Evolutionary conservation across 2,329 filamentous ascomycete species (phyloP).

Genomic region (Colletotrichum euphorbiae): DNA sequence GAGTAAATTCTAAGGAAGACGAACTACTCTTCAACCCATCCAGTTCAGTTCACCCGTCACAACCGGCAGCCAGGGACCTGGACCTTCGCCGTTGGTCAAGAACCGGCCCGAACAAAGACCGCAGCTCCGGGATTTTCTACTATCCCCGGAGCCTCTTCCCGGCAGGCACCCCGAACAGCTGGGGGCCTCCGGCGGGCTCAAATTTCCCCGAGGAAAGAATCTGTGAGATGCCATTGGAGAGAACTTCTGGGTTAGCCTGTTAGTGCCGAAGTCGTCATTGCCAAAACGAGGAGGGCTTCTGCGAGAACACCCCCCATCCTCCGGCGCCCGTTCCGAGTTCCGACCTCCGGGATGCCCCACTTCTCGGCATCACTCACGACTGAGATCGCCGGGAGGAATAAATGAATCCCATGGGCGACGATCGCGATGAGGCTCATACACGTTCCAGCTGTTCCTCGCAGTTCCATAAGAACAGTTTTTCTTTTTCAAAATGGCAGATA

Average conservation of each 20-base stretch:
- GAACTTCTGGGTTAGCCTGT: background rate
- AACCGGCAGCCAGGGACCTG: too few relatives aligned
- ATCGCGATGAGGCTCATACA: background rate
- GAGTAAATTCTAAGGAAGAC: too few relatives aligned
- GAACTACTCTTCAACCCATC: too few relatives aligned
- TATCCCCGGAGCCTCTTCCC: background rate
- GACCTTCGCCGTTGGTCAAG: background rate
- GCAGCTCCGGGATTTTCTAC: background rate
- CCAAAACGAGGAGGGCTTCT: constrained; percentile 15
- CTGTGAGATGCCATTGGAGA: constrained; percentile 6
- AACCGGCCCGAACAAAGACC: background rate
- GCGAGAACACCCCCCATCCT: background rate
- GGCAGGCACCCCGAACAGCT: constrained; percentile 4
- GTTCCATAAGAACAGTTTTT: too few relatives aligned
- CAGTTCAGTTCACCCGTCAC: too few relatives aligned
- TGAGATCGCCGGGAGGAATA: constrained; percentile 11
- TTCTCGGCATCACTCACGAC: background rate
- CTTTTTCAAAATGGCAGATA: constrained; percentile 16
- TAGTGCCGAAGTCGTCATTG: constrained; percentile 10
- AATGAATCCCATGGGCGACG: constrained; percentile 8
- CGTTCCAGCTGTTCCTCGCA: too few relatives aligned
- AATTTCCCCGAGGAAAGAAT: background rate
- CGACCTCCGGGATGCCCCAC: constrained; percentile 23
- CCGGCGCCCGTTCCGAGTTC: constrained; percentile 27
- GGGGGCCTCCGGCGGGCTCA: background rate